Evolutionary conservation across 768 basidiomycete species (phyloP), one percentile per base, ranked within the genome.

Genomic region (Xerocomellus amylosporus): DNA sequence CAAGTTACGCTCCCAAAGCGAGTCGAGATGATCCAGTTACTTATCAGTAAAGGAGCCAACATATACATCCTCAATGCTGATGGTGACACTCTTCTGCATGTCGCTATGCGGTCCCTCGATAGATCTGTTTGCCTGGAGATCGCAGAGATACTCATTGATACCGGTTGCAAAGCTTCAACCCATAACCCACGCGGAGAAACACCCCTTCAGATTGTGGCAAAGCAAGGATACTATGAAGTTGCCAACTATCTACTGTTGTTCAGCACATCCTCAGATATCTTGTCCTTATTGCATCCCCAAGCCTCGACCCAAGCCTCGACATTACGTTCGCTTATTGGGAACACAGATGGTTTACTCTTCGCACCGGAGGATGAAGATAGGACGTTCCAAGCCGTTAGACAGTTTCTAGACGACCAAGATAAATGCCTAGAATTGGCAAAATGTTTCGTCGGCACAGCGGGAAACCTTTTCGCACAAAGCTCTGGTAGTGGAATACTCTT

Each of bases 21-120:
- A 42, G 39, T 38, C 12, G 34, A 38, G 22, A 51, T 59, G 46
- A 7, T 58, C 20, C 46, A 22, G 7, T 33, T 59, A 0, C 54
- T 61, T 13, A 15, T 50, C n/a, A 8, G 14, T 5, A 47, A 36
- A 13, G 50, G 54, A 8, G 54, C 54, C 14, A n/a, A 46, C 9
- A 19, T 46, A 2, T 39, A 22, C 1, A 4, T 34, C 14, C 28
- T 40, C 14, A 36, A 33, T 3, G 3, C 26, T 0, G 3, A 30
- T 1, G 51, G 51, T 7, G 50, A 60, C 3, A 19, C 42, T 2
- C 8, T 59, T 2, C 19, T 60, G 28, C 59, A 59, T 1, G 8
- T 15, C 7, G 8, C 14, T 30, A 34, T 38, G 31, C 46, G 28
- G 9, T 55, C 46, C 4, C 19, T n/a, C n/a, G 36, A 55, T 19